Conservation (phyloP, 2,329 filamentous ascomycete species). For the Exophiala phaeomuriformis region DNA sequence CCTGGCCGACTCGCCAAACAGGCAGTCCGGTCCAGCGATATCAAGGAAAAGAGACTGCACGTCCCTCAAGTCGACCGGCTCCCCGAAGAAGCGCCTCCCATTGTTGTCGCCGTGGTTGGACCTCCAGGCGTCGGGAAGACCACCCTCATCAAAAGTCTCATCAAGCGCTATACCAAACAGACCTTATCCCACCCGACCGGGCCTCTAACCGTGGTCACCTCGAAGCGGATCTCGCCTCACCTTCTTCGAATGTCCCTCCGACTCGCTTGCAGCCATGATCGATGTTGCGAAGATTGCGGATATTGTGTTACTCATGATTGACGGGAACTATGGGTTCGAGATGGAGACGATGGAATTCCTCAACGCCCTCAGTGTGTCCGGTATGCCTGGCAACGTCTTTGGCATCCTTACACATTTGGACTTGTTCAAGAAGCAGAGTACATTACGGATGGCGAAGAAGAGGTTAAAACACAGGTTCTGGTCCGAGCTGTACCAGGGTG, state of each 20-base stretch:
- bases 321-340: constrained; percentile 97
- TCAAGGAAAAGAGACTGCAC: constrained; percentile 85
- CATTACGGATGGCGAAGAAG: constrained; percentile 90
- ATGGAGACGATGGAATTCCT: constrained; percentile 99
- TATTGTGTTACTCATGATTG: constrained; percentile 95
- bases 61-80: constrained; percentile 93
- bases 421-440: constrained; percentile 87
- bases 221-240: constrained; percentile 94
- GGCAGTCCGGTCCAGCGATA: constrained; percentile 49
- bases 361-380: constrained; percentile 83
- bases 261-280: constrained; percentile 92
- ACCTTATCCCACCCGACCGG: constrained; percentile 82
- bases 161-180: constrained; percentile 92
- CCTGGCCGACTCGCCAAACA: constrained; percentile 73
- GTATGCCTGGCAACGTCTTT: constrained; percentile 98
- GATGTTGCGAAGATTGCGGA: constrained; percentile 96
- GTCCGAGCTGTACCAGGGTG: constrained; percentile 94
- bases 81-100: constrained; percentile 87
- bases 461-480: constrained; percentile 90
- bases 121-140: constrained; percentile 95
- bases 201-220: constrained; percentile 91
- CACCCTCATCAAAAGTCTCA: constrained; percentile 86
- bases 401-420: constrained; percentile 94
- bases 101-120: constrained; percentile 88
- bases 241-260: constrained; percentile 89